phyloP scores from a whole-genome alignment of 495 filamentous ascomycete genomes.

The Lophiotrema nucula region DNA sequence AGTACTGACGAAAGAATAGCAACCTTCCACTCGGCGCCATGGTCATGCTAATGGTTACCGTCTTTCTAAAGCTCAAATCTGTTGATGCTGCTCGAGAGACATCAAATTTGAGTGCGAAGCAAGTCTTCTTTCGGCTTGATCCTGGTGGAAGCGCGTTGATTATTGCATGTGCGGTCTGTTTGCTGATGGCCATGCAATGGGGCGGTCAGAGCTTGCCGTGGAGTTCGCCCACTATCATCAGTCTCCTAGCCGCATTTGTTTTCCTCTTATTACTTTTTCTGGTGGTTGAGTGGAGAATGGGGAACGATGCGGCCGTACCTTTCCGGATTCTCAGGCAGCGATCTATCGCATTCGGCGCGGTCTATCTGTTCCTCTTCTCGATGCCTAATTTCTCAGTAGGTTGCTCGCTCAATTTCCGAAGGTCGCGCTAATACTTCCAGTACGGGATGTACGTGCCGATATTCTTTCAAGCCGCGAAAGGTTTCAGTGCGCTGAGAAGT shows the following conservation, averaged over 20 bases:
- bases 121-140: constrained; percentile 12
- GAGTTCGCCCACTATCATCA: constrained; percentile 5
- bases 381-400: constrained; percentile 35
- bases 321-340: constrained; percentile 25
- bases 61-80: constrained; percentile 43
- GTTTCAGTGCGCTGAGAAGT: constrained; percentile 11
- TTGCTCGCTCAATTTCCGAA: constrained; percentile 2
- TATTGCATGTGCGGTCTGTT: background rate
- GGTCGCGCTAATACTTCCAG: too few relatives aligned
- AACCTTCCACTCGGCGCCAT: constrained; percentile 62
- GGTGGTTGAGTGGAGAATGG: constrained; percentile 15
- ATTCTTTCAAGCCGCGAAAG: constrained; percentile 27
- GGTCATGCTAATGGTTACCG: constrained; percentile 54
- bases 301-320: constrained; percentile 22
- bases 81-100: constrained; percentile 2
- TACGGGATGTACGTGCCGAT: constrained; percentile 28
- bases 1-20: constrained; percentile 14
- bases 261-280: constrained; percentile 14
- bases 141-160: background rate
- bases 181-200: constrained; percentile 25
- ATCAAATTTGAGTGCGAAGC: constrained; percentile 14
- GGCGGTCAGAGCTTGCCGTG: constrained; percentile 6
- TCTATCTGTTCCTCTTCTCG: constrained; percentile 31
- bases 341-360: constrained; percentile 25
- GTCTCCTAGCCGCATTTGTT: constrained; percentile 24